These are phyloP conservation scores for Plasmodium reichenowi DNA, from an alignment of 169 alveolate genomes.

Conservation along the genomic window DNA sequence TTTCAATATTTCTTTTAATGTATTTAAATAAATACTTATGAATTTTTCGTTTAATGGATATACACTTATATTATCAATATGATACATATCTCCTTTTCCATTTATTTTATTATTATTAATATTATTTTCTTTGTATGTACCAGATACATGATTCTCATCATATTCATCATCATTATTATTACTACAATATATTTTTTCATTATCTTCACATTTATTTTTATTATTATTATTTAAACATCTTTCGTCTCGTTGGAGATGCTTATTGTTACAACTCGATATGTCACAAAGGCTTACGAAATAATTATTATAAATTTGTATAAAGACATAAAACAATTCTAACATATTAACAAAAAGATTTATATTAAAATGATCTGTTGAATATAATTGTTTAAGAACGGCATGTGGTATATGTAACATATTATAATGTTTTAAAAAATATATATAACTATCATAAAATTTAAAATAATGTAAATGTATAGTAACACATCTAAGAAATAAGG, in stretches of 20 bases:
- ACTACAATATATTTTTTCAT: background rate
- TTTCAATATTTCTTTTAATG: slow-evolving; percentile 36
- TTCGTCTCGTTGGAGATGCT: too few species aligned
- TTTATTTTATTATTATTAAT: background rate
- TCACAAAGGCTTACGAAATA: slow-evolving; percentile 14
- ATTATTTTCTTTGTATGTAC: background rate
- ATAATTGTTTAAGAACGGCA: slow-evolving; percentile 11
- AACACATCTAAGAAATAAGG: slow-evolving; percentile 29
- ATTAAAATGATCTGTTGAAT: slow-evolving; percentile 35
- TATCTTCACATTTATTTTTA: background rate
- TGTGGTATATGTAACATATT: slow-evolving; percentile 40
- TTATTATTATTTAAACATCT: too few species aligned
- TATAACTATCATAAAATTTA: slow-evolving; percentile 24
- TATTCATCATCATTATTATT: background rate
- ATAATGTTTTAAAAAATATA: slow-evolving; percentile 22
- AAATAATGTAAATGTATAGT: slow-evolving; percentile 34
- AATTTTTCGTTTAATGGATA: background rate
- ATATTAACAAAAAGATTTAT: slow-evolving; percentile 36
- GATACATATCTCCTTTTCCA: background rate
- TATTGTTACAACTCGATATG: background rate
- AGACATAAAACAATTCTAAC: slow-evolving; percentile 39
- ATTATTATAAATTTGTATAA: slow-evolving; percentile 40
- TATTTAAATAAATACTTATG: slow-evolving; percentile 19
- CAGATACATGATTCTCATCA: background rate
- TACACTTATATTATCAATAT: background rate